Evolutionary conservation across 495 filamentous ascomycete species (phyloP), one percentile per base, ranked within the genome.

Genomic region (Extremus antarcticus): DNA sequence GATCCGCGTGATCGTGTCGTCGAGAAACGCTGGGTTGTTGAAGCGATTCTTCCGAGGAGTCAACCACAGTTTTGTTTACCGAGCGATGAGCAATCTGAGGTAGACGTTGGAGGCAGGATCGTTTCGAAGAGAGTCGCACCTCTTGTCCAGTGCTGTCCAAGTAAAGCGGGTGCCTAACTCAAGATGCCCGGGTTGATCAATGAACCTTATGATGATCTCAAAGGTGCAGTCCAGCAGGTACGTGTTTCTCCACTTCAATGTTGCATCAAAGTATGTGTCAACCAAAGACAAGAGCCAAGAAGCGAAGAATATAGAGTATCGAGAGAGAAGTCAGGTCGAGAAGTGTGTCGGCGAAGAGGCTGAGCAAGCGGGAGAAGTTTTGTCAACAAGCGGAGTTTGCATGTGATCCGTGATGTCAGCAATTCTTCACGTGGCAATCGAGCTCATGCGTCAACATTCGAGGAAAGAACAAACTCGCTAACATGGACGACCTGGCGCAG

Each of bases 401-500:
- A 50, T 32, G 20, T 50, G 47, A 32, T 20, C 25, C 19, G 41
- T 41, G 50, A 52, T 52, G 50, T 52, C 50, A 50, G 20, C 13
- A 22, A 7, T 24, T 21, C 21, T 22, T 4, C 22, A 50, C n/a
- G n/a, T 40, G 35, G 10, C n/a, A 40, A 40, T 40, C 10, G 10
- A 40, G 13, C 29, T 13, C 3, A 21, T 21, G 23, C 45, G 3
- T 47, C 19, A 17, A n/a, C n/a, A 45, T 19, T 24, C 17, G 22
- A n/a, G 3, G 20, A 16, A 17, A 38, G 13, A 45, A 8, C 51
- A 48, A 20, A 29, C 1, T 25, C 55, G 24, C 32, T 16, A 46
- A 55, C 16, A 22, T 58, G 11, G 22, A 22, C 24, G 29, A 23
- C 51, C 16, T 15, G 19, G 20, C 41, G 43, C 55, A 97, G 87